phyloP scores from a whole-genome alignment of 768 basidiomycete genomes.

The Pulveroboletus ravenelii region DNA sequence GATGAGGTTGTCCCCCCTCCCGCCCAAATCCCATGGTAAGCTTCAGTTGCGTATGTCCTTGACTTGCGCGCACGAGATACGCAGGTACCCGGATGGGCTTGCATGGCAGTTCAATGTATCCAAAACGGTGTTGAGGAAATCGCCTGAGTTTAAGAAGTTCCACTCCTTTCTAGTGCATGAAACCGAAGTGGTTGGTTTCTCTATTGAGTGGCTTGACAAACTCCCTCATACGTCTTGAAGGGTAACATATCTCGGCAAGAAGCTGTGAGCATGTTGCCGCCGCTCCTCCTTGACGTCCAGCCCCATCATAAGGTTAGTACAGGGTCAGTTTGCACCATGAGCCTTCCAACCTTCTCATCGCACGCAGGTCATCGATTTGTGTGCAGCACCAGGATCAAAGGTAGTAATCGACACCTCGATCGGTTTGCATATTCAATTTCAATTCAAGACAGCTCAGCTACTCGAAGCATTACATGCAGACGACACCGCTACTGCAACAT shows the following conservation, averaged over 20 bases:
- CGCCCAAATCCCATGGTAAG: constrained; percentile 78
- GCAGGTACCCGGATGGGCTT: constrained; percentile 89
- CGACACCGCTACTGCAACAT: constrained; percentile 57
- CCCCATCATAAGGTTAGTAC: constrained; percentile 74
- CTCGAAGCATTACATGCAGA: constrained; percentile 90
- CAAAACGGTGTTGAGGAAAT: constrained; percentile 82
- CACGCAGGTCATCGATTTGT: constrained; percentile 86
- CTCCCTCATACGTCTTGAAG: constrained; percentile 36
- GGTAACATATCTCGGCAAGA: constrained; percentile 96
- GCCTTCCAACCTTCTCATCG: neutral
- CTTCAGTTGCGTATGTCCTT: neutral
- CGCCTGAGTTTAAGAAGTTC: constrained; percentile 88
- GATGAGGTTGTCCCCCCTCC: constrained; percentile 74
- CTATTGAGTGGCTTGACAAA: neutral
- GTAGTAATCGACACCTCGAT: constrained; percentile 31
- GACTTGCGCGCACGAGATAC: neutral
- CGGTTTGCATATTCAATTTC: neutral
- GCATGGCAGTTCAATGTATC: constrained; percentile 96
- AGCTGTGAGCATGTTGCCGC: constrained; percentile 99
- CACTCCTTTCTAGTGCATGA: constrained; percentile 96
- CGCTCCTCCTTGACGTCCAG: constrained; percentile 89
- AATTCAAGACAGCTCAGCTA: constrained; percentile 79
- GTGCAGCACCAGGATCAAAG: constrained; percentile 97
- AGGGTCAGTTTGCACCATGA: neutral
- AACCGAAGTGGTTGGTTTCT: constrained; percentile 83